Evolutionary conservation across 2,329 filamentous ascomycete genomes (phyloP).

Genomic region (Stachybotrys elegans): DNA sequence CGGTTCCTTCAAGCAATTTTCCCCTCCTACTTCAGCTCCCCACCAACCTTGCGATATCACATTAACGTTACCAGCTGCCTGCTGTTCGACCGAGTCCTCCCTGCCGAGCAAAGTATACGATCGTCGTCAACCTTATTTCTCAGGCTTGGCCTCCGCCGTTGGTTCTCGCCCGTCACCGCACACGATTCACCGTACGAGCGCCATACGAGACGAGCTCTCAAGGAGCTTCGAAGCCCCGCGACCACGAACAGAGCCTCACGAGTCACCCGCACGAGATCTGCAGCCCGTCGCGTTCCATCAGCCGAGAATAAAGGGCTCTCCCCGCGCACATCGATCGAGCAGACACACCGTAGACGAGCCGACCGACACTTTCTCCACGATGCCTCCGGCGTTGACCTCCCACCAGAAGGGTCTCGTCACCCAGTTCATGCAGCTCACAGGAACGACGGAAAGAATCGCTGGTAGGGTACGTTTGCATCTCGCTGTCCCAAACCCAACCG

Average conservation of each 20-base stretch:
- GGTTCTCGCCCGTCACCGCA: no score
- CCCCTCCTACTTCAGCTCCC: neutral
- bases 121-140: neutral
- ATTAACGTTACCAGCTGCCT: neutral
- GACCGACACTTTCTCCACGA: slow-evolving; percentile 12
- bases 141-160: neutral
- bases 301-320: neutral
- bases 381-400: slow-evolving; percentile 30
- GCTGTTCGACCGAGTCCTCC: neutral
- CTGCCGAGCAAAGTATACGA: neutral
- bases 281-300: neutral
- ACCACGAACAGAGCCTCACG: neutral
- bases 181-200: no score
- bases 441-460: slow-evolving; percentile 37
- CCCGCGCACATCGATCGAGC: neutral
- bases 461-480: slow-evolving; percentile 33
- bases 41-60: neutral
- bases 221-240: neutral
- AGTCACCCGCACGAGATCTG: neutral
- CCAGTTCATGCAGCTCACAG: slow-evolving; percentile 39
- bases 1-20: neutral
- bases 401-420: slow-evolving; percentile 35
- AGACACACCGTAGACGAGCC: neutral
- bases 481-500: neutral
- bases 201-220: neutral